Percentiles rank a stretch among this genome's conserved stretches.
Conservation (phyloP, 495 filamentous ascomycete species). For the Aspergillus bridgeri region DNA sequence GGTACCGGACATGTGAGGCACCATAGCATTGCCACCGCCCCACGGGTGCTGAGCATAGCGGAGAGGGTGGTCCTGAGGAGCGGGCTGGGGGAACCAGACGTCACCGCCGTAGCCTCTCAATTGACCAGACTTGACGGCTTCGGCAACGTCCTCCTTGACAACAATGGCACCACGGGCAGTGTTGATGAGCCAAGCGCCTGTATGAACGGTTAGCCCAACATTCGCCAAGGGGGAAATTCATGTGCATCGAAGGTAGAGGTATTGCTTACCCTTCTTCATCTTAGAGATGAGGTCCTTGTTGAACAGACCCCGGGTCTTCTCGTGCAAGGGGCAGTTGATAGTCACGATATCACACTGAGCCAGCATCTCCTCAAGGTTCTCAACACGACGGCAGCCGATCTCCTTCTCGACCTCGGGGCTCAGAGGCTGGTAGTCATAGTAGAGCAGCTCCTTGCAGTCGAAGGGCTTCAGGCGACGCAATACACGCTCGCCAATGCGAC, state of each 20-base stretch:
- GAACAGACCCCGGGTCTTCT: slow-evolving; percentile 93
- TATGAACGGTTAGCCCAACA: slow-evolving; percentile 6
- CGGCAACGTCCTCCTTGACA: slow-evolving; percentile 98
- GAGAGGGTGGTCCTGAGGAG: slow-evolving; percentile 89
- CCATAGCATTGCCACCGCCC: slow-evolving; percentile 97
- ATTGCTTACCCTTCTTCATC: slow-evolving; percentile 86
- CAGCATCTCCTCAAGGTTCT: slow-evolving; percentile 88
- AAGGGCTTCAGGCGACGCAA: slow-evolving; percentile 91
- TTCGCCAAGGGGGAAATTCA: no score
- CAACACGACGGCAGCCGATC: slow-evolving; percentile 90
- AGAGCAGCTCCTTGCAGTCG: slow-evolving; percentile 99
- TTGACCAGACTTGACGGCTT: slow-evolving; percentile 87
- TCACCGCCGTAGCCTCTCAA: slow-evolving; percentile 97
- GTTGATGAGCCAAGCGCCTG: slow-evolving; percentile 93
- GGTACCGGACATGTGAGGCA: slow-evolving; percentile 97
- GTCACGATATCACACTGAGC: slow-evolving; percentile 96
- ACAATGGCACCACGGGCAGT: slow-evolving; percentile 98
- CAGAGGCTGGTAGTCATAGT: slow-evolving; percentile 99
- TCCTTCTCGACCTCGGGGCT: slow-evolving; percentile 84
- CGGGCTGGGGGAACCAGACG: slow-evolving; percentile 92
- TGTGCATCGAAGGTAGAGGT: neutral
- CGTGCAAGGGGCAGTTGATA: slow-evolving; percentile 98
- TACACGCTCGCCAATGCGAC: slow-evolving; percentile 97
- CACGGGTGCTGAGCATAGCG: slow-evolving; percentile 91
- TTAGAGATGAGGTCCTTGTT: slow-evolving; percentile 99